Conservation (phyloP, 2,329 filamentous ascomycete species). For the Botryotinia narcissicola region DNA sequence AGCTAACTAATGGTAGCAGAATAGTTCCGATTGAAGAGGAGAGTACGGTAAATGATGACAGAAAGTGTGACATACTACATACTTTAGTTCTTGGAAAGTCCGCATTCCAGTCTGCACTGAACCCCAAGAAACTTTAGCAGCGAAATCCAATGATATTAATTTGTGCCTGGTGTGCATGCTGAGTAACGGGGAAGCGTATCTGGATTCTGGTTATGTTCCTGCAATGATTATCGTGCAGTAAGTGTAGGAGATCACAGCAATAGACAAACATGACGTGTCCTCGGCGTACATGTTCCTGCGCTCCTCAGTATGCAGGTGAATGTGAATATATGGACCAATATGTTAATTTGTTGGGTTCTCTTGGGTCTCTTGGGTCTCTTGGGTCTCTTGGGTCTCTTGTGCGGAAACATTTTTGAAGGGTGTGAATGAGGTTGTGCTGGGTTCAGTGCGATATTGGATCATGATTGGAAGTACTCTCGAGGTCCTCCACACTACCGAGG, state of each 20-base stretch:
- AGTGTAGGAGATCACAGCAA: not conserved
- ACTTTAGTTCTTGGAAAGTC: not conserved
- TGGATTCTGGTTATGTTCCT: constrained; percentile 4
- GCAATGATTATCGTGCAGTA: constrained; percentile 14
- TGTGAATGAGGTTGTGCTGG: not conserved
- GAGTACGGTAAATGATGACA: not conserved
- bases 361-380: not conserved
- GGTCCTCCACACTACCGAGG: not conserved
- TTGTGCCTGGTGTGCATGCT: not conserved
- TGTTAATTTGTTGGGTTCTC: not conserved
- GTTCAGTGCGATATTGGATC: not conserved
- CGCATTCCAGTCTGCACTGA: not conserved
- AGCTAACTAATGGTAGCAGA: not conserved
- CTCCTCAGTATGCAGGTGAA: not conserved
- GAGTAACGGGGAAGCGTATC: not conserved
- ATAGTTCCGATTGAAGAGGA: constrained; percentile 1
- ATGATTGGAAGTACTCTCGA: not conserved
- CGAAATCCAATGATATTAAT: not conserved
- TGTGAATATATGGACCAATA: constrained; percentile 1
- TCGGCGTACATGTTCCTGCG: constrained; percentile 1
- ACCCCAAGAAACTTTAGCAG: not conserved
- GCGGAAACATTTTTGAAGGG: not conserved
- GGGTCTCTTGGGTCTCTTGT: not conserved
- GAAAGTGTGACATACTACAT: not conserved
- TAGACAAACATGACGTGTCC: constrained; percentile 10